Evolutionary conservation across 2,329 filamentous ascomycete species (phyloP).

Genomic region (Bipolaris zeicola): DNA sequence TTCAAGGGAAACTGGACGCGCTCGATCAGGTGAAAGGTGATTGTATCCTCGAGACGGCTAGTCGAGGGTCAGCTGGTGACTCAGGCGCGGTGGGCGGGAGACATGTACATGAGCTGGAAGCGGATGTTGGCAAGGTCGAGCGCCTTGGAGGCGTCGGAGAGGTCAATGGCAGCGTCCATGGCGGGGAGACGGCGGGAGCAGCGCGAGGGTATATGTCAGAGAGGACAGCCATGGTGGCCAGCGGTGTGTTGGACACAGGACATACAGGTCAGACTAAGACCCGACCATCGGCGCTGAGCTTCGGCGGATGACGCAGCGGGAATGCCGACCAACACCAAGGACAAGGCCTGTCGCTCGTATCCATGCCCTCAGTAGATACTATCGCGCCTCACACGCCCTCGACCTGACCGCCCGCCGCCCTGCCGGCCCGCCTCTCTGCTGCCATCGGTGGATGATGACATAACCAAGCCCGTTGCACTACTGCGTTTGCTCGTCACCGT

Average conservation of each 20-base stretch:
- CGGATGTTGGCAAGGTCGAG: slow-evolving; percentile 91
- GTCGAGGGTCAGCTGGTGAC: slow-evolving; percentile 19
- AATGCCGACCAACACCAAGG: slow-evolving; percentile 16
- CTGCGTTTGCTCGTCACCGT: slow-evolving; percentile 1
- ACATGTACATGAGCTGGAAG: slow-evolving; percentile 84
- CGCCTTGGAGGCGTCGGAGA: slow-evolving; percentile 82
- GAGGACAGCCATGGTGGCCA: slow-evolving; percentile 10
- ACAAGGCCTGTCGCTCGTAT: slow-evolving; percentile 3
- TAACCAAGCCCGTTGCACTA: slow-evolving; percentile 4
- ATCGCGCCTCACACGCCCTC: neutral
- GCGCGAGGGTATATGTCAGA: slow-evolving; percentile 3
- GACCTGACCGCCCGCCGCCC: slow-evolving; percentile 7
- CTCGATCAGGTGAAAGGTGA: slow-evolving; percentile 96
- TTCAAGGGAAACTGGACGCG: slow-evolving; percentile 97
- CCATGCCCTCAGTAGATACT: neutral
- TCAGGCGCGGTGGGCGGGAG: neutral
- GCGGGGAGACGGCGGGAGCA: slow-evolving; percentile 18
- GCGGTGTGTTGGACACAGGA: neutral
- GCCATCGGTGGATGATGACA: slow-evolving; percentile 12
- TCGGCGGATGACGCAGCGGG: slow-evolving; percentile 31
- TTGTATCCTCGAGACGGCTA: slow-evolving; percentile 96
- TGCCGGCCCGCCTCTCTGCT: neutral
- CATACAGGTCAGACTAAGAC: neutral
- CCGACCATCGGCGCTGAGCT: slow-evolving; percentile 20
- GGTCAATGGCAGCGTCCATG: slow-evolving; percentile 92